Percentiles rank a stretch among this genome's conserved stretches.
phyloP scores from a whole-genome alignment of 2,329 filamentous ascomycete genomes.

The Davidsoniella australis region DNA sequence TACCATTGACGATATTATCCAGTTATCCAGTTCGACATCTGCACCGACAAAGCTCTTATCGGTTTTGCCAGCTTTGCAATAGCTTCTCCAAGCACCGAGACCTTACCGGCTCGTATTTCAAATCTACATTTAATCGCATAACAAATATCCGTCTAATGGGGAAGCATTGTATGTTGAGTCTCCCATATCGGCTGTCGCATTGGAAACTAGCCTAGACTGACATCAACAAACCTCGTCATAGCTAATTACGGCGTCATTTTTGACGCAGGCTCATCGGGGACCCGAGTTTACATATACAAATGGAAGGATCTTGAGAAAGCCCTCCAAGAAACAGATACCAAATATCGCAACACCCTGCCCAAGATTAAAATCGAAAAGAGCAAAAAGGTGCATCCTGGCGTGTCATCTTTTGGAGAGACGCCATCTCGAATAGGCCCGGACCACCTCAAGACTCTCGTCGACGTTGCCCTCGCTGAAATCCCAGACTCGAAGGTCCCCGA shows the following conservation, averaged over 20 bases:
- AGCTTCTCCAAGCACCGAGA: too few species aligned
- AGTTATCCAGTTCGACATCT: too few species aligned
- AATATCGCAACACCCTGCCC: constrained; percentile 39
- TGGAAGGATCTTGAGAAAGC: constrained; percentile 62
- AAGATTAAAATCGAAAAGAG: constrained; percentile 71
- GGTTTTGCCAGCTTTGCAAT: too few species aligned
- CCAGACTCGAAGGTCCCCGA: constrained; percentile 59
- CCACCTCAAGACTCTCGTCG: constrained; percentile 62
- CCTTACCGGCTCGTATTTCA: too few species aligned
- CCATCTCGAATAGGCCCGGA: constrained; percentile 63
- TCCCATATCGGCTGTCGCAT: background rate
- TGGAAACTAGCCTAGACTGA: background rate
- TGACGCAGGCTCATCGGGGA: constrained; percentile 94
- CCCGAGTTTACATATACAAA: constrained; percentile 81
- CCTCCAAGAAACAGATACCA: constrained; percentile 14
- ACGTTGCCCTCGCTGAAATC: constrained; percentile 66
- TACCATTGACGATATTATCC: too few species aligned
- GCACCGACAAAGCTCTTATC: too few species aligned
- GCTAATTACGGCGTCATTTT: constrained; percentile 70
- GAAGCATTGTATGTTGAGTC: constrained; percentile 20
- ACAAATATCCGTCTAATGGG: constrained; percentile 16
- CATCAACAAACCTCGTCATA: background rate
- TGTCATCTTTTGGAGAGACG: constrained; percentile 73
- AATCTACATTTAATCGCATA: too few species aligned
- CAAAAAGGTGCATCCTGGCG: constrained; percentile 84